These are phyloP conservation scores for Neoscytalidium dimidiatum DNA, from an alignment of 2,329 filamentous ascomycete genomes.

Conservation along the genomic window DNA sequence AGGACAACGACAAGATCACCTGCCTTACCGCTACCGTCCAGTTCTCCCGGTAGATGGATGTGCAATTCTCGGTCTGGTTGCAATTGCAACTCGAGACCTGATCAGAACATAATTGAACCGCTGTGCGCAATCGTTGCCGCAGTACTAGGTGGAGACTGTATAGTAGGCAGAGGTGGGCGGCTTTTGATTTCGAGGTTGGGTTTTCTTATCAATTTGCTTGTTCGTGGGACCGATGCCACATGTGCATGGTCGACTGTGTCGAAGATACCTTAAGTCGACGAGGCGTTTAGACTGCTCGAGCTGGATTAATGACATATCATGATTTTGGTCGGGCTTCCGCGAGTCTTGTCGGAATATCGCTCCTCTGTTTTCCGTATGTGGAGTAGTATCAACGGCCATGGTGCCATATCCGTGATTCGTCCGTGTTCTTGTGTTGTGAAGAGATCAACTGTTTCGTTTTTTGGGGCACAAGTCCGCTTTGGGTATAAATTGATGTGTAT, in stretches of 20 bases:
- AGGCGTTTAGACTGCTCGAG: constrained; percentile 1
- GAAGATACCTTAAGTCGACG: constrained; percentile 10
- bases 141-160: background rate
- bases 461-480: background rate
- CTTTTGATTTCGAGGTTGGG: background rate
- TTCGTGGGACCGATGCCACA: background rate
- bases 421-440: no score
- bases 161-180: background rate
- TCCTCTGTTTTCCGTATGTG: background rate
- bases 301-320: constrained; percentile 13
- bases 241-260: constrained; percentile 3
- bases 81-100: background rate
- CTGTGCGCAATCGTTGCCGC: background rate
- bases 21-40: constrained; percentile 77
- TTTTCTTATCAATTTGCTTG: background rate
- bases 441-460: background rate
- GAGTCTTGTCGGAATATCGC: background rate
- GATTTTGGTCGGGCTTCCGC: background rate
- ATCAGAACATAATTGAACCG: background rate
- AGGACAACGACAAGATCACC: constrained; percentile 73
- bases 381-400: background rate
- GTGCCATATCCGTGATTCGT: background rate
- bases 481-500: constrained; percentile 16
- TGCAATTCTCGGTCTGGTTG: background rate
- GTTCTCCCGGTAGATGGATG: constrained; percentile 49